Conservation (phyloP, 495 filamentous ascomycete genomes). For the Entonaema liquescens region DNA sequence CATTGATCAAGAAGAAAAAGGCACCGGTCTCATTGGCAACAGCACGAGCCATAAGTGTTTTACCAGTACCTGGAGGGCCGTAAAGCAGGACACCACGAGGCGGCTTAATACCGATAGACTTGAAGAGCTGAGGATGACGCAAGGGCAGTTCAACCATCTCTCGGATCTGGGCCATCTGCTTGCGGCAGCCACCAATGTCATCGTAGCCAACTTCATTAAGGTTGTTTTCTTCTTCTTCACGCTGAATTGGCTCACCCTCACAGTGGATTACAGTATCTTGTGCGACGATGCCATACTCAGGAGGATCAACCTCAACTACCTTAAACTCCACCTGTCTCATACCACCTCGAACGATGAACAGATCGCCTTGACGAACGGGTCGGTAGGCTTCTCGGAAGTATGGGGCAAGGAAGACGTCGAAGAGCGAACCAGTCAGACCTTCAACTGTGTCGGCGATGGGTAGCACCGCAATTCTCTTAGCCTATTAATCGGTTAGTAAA, state of each 20-base stretch:
- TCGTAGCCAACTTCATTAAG: constrained; percentile 99
- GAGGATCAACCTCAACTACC: constrained; percentile 97
- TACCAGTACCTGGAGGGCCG: constrained; percentile 97
- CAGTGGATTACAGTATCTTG: constrained; percentile 99
- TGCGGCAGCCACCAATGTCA: constrained; percentile 98
- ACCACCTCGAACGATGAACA: constrained; percentile 95
- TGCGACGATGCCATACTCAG: constrained; percentile 97
- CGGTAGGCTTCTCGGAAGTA: constrained; percentile 99
- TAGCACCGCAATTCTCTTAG: constrained; percentile 98
- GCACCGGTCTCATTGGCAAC: constrained; percentile 98
- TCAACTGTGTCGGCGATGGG: constrained; percentile 98
- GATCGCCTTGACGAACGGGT: constrained; percentile 93
- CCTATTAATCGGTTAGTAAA: constrained; percentile 60
- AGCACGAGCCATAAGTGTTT: constrained; percentile 98
- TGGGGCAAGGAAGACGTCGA: constrained; percentile 98
- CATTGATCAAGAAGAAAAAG: constrained; percentile 99
- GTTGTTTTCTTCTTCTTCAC: constrained; percentile 98
- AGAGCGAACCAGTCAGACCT: constrained; percentile 94
- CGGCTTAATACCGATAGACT: constrained; percentile 99
- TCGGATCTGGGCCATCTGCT: constrained; percentile 99
- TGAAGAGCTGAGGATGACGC: constrained; percentile 97
- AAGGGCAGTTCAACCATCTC: constrained; percentile 97
- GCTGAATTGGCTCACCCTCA: constrained; percentile 97
- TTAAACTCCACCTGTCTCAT: constrained; percentile 99
- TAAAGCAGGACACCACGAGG: constrained; percentile 98